phyloP scores from a whole-genome alignment of 139 green algal species.

The Ulvella scutata region DNA sequence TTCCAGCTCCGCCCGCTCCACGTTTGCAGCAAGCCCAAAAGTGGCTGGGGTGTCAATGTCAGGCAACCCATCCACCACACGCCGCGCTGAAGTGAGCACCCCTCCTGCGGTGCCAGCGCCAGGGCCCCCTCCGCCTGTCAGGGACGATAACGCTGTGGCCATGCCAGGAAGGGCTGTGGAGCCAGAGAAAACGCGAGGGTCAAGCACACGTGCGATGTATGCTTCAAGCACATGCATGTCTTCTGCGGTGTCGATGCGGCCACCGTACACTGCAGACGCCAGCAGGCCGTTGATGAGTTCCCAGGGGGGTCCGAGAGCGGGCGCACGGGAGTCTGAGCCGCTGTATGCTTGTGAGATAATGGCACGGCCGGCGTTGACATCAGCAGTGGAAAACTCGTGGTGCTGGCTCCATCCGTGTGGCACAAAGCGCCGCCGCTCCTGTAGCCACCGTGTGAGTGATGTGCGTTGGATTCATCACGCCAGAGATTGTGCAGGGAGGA shows the following conservation, averaged over 20 bases:
- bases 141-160: not conserved
- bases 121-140: not conserved
- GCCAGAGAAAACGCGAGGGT: not conserved
- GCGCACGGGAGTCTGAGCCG: not conserved
- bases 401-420: conserved; percentile 64
- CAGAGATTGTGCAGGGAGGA: too few species aligned
- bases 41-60: conserved; percentile 36
- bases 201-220: conserved; percentile 1
- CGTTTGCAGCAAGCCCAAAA: conserved; percentile 59
- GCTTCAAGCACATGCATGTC: conserved; percentile 30
- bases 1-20: conserved; percentile 37
- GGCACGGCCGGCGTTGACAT: conserved; percentile 47
- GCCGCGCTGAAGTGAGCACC: too few species aligned
- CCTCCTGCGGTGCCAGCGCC: not conserved
- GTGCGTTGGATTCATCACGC: too few species aligned
- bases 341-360: conserved; percentile 29
- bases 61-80: conserved; percentile 23
- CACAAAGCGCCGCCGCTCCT: conserved; percentile 58
- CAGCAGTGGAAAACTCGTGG: conserved; percentile 68
- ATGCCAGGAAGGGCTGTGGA: not conserved
- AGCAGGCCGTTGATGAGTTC: conserved; percentile 32
- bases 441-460: conserved; percentile 6
- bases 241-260: conserved; percentile 43
- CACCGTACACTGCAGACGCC: conserved; percentile 64
- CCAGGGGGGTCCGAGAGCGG: not conserved